Base-by-base conservation (phyloP, 2,329 filamentous ascomycete species). In the Stenocarpella maydis region DNA sequence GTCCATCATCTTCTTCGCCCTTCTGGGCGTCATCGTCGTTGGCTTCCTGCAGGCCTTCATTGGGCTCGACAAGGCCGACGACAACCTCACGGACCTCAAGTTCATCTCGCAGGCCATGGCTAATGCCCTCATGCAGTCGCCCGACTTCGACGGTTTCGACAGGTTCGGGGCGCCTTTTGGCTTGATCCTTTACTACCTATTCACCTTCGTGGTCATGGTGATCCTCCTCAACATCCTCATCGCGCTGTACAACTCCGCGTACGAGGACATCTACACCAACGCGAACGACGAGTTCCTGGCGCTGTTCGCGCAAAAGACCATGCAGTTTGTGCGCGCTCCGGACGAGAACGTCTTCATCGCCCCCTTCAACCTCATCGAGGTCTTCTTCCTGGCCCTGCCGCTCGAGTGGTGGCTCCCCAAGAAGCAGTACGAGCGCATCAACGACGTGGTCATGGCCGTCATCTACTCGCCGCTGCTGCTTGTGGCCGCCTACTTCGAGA, bases 341-440 rank as follows among this genome's bases (percentile, higher is more conserved):
- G 96, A 99, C 75, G 96, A 99, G 80, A 99, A 99, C 74, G 96
- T 99, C 67, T 99, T 96, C 81, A 97, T 99, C 76, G 91, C 96
- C 0, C 96, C 96, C 0, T 92, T 99, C 81, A 99, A 99, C 78
- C 86, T 99, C 2, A 87, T 99, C 71, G 96, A 99, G 79, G 90
- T 98, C 21, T 85, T 97, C 71, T 83, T 88, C 71, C 87, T 98
- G 3, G 87, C 92, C 47, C 77, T 97, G 0, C 93, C 93, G 0
- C 91, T 97, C 65, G 96, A 98, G 83, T 99, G 96, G 96, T 99
- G 95, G 96, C 86, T 99, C 84, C 82, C 88, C n/a, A 88, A 88
- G 71, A 75, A 83, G 8, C 80, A 80, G 2, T 99, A 98, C 78
- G 91, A 95, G 74, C 86, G 87, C 41, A 82, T 98, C 67, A 99